These are phyloP conservation scores for Xylaria sp. DNA, from an alignment of 2,329 filamentous ascomycete species.

Conservation along the genomic window DNA sequence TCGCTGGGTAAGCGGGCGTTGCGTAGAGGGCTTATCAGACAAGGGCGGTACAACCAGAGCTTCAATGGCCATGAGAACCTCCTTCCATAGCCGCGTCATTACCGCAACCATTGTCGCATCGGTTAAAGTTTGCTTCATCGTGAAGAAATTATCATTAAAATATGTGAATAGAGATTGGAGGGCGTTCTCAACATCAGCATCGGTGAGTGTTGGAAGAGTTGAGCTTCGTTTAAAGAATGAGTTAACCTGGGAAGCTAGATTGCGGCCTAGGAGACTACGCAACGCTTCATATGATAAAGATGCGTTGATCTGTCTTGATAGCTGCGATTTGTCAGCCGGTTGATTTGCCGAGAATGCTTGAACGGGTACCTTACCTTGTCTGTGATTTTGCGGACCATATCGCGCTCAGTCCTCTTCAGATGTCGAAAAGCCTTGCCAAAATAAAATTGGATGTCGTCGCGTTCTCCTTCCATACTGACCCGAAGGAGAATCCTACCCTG, in stretches of 20 bases:
- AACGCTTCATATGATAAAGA: conserved; percentile 87
- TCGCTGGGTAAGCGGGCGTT: conserved; percentile 83
- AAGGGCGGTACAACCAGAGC: conserved; percentile 89
- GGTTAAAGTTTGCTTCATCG: conserved; percentile 97
- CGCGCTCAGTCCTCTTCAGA: conserved; percentile 92
- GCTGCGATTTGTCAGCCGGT: conserved; percentile 59
- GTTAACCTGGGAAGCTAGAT: conserved; percentile 66
- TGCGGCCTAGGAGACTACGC: conserved; percentile 75
- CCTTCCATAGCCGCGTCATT: conserved; percentile 98
- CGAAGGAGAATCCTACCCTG: conserved; percentile 89
- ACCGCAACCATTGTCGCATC: conserved; percentile 97
- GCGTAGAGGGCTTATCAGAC: conserved; percentile 91
- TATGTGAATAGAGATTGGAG: conserved; percentile 89
- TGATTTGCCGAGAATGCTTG: background rate
- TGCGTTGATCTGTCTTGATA: conserved; percentile 91
- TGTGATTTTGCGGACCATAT: conserved; percentile 98
- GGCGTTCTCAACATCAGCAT: conserved; percentile 80
- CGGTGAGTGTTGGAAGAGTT: conserved; percentile 68
- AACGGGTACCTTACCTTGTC: conserved; percentile 79
- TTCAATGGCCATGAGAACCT: conserved; percentile 92
- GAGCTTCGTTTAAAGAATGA: conserved; percentile 63
- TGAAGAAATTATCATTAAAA: conserved; percentile 98
- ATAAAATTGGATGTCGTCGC: conserved; percentile 98
- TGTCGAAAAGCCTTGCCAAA: conserved; percentile 97
- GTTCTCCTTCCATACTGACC: conserved; percentile 98